These are phyloP conservation scores for Fagopyrum tataricum DNA, from an alignment of 148 eudicot species.

Conservation along the genomic window DNA sequence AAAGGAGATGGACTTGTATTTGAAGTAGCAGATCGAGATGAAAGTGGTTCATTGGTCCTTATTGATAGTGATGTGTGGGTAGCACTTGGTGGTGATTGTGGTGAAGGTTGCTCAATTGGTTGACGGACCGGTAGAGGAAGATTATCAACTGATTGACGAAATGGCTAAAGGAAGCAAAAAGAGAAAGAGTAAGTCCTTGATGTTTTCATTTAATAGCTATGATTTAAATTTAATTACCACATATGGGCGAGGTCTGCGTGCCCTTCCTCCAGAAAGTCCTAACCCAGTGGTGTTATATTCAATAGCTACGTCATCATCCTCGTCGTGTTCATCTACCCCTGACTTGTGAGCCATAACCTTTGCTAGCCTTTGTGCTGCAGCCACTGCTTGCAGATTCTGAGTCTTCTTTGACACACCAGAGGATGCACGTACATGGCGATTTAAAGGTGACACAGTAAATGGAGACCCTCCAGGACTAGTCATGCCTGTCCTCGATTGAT, in stretches of 20 bases:
- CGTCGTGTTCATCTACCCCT: constrained; percentile 48
- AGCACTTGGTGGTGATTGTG: constrained; percentile 27
- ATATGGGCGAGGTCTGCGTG: constrained; percentile 44
- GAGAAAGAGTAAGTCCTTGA: neutral
- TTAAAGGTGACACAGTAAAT: constrained; percentile 28
- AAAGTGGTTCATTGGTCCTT: constrained; percentile 32
- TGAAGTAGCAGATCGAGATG: constrained; percentile 29
- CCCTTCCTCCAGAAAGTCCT: constrained; percentile 55
- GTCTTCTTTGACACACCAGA: constrained; percentile 23
- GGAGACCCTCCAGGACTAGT: constrained; percentile 30
- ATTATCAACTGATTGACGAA: constrained; percentile 41
- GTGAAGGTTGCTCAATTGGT: constrained; percentile 33
- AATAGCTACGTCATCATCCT: constrained; percentile 60
- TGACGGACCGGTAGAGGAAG: too few relatives aligned
- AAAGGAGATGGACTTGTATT: constrained; percentile 21
- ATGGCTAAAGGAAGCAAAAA: constrained; percentile 35
- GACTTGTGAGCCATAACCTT: constrained; percentile 60
- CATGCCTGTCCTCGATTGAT: constrained; percentile 31
- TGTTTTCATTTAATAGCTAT: neutral
- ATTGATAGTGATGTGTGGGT: constrained; percentile 29
- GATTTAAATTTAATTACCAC: constrained; percentile 28
- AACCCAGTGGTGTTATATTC: constrained; percentile 37
- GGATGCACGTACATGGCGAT: constrained; percentile 53
- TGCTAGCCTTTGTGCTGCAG: constrained; percentile 81
- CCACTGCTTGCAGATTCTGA: constrained; percentile 55